phyloP scores from a whole-genome alignment of 768 basidiomycete genomes.

The Leucocoprinus birnbaumii region DNA sequence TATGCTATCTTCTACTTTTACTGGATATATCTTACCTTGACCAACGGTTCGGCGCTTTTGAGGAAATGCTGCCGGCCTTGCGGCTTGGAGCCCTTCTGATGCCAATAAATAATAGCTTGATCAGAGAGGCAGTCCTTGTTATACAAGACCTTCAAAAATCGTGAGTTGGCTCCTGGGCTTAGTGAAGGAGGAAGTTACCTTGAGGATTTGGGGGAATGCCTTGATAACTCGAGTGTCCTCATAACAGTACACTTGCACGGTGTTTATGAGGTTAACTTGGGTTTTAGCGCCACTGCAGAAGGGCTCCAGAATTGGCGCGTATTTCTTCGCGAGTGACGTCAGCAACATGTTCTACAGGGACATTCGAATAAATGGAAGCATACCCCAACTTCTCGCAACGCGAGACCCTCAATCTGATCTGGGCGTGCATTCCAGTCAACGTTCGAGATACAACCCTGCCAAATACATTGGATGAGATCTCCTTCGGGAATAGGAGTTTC shows the following conservation, averaged over 20 bases:
- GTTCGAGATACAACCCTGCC: slow-evolving; percentile 86
- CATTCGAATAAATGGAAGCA: slow-evolving; percentile 23
- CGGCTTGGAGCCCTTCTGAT: slow-evolving; percentile 94
- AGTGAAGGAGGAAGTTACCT: slow-evolving; percentile 42
- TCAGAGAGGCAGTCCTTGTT: slow-evolving; percentile 95
- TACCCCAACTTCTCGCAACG: slow-evolving; percentile 86
- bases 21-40: slow-evolving; percentile 61
- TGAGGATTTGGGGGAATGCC: slow-evolving; percentile 92
- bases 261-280: slow-evolving; percentile 92
- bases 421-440: slow-evolving; percentile 88
- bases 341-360: background rate
- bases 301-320: slow-evolving; percentile 80
- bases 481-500: slow-evolving; percentile 81
- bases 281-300: slow-evolving; percentile 89
- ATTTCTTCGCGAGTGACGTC: slow-evolving; percentile 49
- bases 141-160: slow-evolving; percentile 72
- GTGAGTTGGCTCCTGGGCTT: slow-evolving; percentile 1
- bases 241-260: slow-evolving; percentile 94
- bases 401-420: slow-evolving; percentile 89
- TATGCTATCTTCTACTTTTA: background rate
- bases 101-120: slow-evolving; percentile 97
- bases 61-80: slow-evolving; percentile 96
- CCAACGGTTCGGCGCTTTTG: slow-evolving; percentile 81
- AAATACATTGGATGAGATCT: slow-evolving; percentile 86
- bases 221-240: slow-evolving; percentile 95